Conservation (phyloP, 257 asterid genomes). For the Solanum dulcamara region DNA sequence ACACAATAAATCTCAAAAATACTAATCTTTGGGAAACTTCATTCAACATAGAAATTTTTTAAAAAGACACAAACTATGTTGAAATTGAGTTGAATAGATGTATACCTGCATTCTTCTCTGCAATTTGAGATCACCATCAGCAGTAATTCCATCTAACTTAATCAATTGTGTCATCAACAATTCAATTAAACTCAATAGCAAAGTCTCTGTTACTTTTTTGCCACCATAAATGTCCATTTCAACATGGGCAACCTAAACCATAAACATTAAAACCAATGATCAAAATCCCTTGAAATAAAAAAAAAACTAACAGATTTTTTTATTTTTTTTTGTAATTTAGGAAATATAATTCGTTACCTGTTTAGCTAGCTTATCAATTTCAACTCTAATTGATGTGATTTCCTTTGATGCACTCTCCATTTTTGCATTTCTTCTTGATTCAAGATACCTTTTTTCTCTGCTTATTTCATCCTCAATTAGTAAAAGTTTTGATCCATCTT, state of each 20-base stretch:
- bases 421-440: constrained; percentile 38
- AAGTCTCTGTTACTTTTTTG: constrained; percentile 60
- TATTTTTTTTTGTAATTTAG: neutral
- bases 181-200: constrained; percentile 54
- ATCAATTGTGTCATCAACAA: constrained; percentile 73
- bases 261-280: neutral
- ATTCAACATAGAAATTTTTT: neutral
- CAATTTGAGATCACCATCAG: constrained; percentile 81
- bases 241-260: constrained; percentile 47
- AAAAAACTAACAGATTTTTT: neutral
- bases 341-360: constrained; percentile 25
- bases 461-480: constrained; percentile 63
- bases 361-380: constrained; percentile 68
- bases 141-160: constrained; percentile 70
- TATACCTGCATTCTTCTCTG: constrained; percentile 89
- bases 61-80: neutral
- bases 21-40: neutral
- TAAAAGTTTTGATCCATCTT: constrained; percentile 54
- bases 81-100: neutral
- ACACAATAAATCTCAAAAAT: neutral
- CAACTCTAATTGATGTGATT: constrained; percentile 46
- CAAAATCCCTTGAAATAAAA: neutral
- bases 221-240: constrained; percentile 70
- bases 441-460: constrained; percentile 34
- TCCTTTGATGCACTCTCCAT: constrained; percentile 59